A percentile compares a stretch with the other conserved stretches of the same genome.
These are phyloP conservation scores for Metschnikowia lochheadii DNA, from an alignment of 805 yeast genomes.

Conservation along the genomic window DNA sequence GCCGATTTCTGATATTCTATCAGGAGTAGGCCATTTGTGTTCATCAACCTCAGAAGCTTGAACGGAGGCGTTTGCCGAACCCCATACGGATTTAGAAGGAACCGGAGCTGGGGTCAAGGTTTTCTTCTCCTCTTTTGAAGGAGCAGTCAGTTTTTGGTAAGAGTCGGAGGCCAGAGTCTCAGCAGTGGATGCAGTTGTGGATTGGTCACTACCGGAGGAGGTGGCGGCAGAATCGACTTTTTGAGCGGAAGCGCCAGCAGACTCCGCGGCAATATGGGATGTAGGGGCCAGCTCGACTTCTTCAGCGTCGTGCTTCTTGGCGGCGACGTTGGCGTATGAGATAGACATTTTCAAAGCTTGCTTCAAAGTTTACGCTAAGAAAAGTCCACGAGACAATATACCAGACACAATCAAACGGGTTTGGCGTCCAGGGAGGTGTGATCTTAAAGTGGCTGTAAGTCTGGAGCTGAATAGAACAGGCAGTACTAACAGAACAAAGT, in stretches of 20 bases:
- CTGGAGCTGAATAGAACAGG: background rate
- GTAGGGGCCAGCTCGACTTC: conserved; percentile 7
- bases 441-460: background rate
- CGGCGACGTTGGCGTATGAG: conserved; percentile 43
- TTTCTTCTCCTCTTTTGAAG: conserved; percentile 26
- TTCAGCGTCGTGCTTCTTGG: conserved; percentile 26
- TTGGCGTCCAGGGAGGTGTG: background rate
- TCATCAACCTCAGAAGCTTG: conserved; percentile 32
- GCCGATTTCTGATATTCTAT: conserved; percentile 21
- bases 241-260: conserved; percentile 7
- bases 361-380: conserved; percentile 1
- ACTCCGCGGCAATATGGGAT: background rate
- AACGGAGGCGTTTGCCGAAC: conserved; percentile 21
- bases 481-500: conserved; percentile 2
- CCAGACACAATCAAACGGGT: background rate
- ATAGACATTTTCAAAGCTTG: conserved; percentile 18
- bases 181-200: conserved; percentile 9
- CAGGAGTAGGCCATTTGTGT: conserved; percentile 43
- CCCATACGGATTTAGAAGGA: conserved; percentile 43
- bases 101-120: conserved; percentile 44
- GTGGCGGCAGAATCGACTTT: conserved; percentile 4
- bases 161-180: conserved; percentile 6
- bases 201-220: conserved; percentile 6
- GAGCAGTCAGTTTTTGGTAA: conserved; percentile 3
- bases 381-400: background rate